Evolutionary conservation across 2,329 filamentous ascomycete genomes (phyloP).

Genomic region (Clonostachys solani): DNA sequence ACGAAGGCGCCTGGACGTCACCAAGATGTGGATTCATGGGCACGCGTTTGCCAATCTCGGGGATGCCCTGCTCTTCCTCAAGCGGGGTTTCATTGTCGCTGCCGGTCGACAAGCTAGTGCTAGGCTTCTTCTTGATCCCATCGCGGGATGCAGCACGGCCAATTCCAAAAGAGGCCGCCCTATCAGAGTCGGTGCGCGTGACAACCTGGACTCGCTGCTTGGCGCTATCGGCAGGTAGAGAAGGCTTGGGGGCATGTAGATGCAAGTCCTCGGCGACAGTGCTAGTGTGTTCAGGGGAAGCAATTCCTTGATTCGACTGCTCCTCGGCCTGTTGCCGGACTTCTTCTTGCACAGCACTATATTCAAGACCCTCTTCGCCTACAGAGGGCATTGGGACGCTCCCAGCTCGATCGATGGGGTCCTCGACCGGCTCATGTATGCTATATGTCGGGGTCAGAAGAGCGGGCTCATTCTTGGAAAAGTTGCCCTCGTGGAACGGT

Average conservation of each 20-base stretch:
- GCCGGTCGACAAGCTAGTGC: conserved; percentile 51
- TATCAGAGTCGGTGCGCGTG: conserved; percentile 86
- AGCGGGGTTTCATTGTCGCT: conserved; percentile 41
- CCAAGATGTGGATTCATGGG: conserved; percentile 92
- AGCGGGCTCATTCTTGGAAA: conserved; percentile 31
- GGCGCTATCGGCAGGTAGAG: conserved; percentile 74
- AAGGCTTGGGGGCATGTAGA: conserved; percentile 85
- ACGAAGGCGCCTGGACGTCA: conserved; percentile 89
- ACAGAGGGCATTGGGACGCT: conserved; percentile 82
- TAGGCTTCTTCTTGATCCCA: conserved; percentile 60
- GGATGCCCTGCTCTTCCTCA: conserved; percentile 82
- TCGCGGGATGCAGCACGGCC: conserved; percentile 52
- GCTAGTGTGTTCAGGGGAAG: conserved; percentile 67
- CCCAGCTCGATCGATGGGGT: conserved; percentile 56
- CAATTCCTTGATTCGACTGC: conserved; percentile 28
- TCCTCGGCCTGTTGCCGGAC: conserved; percentile 19
- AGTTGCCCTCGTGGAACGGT: conserved; percentile 72
- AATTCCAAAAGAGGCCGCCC: conserved; percentile 80
- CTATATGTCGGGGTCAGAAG: conserved; percentile 25
- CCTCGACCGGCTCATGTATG: conserved; percentile 23
- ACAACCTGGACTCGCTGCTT: conserved; percentile 80
- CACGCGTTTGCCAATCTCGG: conserved; percentile 86
- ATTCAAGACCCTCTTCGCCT: conserved; percentile 87
- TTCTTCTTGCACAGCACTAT: conserved; percentile 58
- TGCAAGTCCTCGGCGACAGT: conserved; percentile 78